These are phyloP conservation scores for Glarea lozoyensis DNA, from an alignment of 495 filamentous ascomycete genomes.

Conservation along the genomic window DNA sequence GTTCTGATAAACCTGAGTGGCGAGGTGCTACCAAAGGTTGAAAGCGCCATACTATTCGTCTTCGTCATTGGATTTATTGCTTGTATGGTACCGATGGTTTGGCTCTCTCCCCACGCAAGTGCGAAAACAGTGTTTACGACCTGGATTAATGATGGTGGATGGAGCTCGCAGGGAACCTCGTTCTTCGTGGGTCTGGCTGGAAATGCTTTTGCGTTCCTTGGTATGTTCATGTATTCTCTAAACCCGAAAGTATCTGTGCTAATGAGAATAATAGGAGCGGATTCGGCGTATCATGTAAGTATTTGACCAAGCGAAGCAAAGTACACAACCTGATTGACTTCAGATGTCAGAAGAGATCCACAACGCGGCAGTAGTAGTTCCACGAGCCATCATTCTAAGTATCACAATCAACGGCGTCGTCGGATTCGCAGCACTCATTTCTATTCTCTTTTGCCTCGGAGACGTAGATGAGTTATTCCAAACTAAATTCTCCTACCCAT, in stretches of 20 bases:
- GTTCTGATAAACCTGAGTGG: constrained; percentile 34
- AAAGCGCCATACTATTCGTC: constrained; percentile 22
- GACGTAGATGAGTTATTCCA: constrained; percentile 27
- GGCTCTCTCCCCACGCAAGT: constrained; percentile 29
- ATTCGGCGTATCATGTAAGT: not conserved
- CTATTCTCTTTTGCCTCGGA: constrained; percentile 36
- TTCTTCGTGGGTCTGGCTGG: constrained; percentile 23
- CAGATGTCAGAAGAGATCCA: constrained; percentile 34
- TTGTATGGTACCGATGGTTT: constrained; percentile 28
- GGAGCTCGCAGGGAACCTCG: constrained; percentile 30
- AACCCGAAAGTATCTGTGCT: not conserved
- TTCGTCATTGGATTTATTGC: constrained; percentile 32
- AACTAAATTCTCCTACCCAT: constrained; percentile 31
- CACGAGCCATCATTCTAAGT: constrained; percentile 33
- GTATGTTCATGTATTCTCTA: not conserved
- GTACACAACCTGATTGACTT: not conserved
- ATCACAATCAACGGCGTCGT: constrained; percentile 7
- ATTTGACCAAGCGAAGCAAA: not conserved
- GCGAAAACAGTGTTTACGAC: constrained; percentile 34
- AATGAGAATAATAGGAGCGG: not conserved
- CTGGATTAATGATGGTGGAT: constrained; percentile 32
- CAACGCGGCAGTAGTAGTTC: constrained; percentile 37
- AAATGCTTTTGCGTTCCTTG: constrained; percentile 9
- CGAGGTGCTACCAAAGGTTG: constrained; percentile 30
- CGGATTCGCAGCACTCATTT: constrained; percentile 35